Conservation (phyloP, 257 asterid genomes). For the Solanum sparsipilum region DNA sequence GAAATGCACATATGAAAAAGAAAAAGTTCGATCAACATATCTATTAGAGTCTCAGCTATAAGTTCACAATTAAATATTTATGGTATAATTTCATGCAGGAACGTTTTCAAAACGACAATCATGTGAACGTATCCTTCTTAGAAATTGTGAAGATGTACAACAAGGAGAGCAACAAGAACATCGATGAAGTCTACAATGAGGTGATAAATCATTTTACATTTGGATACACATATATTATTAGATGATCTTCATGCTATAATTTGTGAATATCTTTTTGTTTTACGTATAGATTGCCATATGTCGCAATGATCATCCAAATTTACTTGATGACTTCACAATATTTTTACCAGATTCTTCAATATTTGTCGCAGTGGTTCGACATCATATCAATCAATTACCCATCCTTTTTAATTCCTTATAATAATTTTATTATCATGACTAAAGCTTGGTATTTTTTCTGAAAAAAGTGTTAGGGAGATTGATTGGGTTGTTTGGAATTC, state of each 20-base stretch:
- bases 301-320: too few relatives aligned
- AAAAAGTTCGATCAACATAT: neutral
- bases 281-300: too few relatives aligned
- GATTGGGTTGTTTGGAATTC: neutral
- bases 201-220: slow-evolving; percentile 2
- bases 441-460: neutral
- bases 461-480: neutral
- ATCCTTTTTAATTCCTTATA: neutral
- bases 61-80: too few relatives aligned
- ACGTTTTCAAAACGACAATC: too few relatives aligned
- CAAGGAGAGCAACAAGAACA: slow-evolving; percentile 83
- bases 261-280: too few relatives aligned
- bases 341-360: too few relatives aligned
- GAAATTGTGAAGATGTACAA: slow-evolving; percentile 89
- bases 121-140: slow-evolving; percentile 41
- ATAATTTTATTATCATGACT: neutral
- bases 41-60: neutral
- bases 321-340: too few relatives aligned
- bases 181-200: slow-evolving; percentile 81
- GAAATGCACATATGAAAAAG: neutral
- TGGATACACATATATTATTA: too few relatives aligned
- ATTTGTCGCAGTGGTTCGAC: too few relatives aligned
- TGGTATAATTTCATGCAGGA: too few relatives aligned
- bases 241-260: too few relatives aligned
- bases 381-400: too few relatives aligned